Base-by-base conservation (phyloP, 345 rosid species). In the Cochlearia excelsa region DNA sequence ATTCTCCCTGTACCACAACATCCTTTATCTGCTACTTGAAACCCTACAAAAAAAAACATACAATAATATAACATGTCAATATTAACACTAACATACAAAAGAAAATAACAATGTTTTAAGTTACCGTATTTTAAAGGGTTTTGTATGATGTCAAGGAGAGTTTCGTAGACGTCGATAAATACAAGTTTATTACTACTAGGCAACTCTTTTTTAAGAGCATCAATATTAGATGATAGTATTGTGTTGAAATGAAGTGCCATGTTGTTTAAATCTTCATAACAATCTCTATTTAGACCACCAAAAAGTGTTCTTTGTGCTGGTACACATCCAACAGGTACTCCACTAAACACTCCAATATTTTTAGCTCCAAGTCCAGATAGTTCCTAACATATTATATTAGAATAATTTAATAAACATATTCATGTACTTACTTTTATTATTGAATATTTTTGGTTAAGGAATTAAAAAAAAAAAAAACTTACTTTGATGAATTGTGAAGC, bases 11-110 rank as follows among this genome's bases (percentile, higher is more conserved):
- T 62, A 42, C 63, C 74, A 45, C 68, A 69, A 41, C 73, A 69
- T 56, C 68, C 63, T 69, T 28, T 69, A 42, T 69, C 74, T 54
- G 74, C 74, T 41, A 62, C 68, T 56, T 69, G 28, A 62, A 69
- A 62, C 26, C 74, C 74, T 61, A 45, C 53, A 61, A 46, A 38
- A 11, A 5, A 11, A 16, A 16, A 4, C 26, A 34, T 28, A 50
- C 7, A 34, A 60, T 5, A n/a, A 3, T 10, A 53, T 10, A 40
- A 7, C 26, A 35, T 38, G 8, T 4, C 11, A 50, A 37, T 37
- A 37, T 37, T 37, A 37, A 37, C 7, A 37, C 7, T 8, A 6
- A 37, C 7, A 4, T 1, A 37, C 7, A 37, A 1, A 37, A 3
- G 5, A 37, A 37, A 37, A 37, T 37, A 37, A 5, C 4, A 33